Base-by-base conservation (phyloP, 192 early-diverging fungal genomes). In the Glomus cerebriforme region DNA sequence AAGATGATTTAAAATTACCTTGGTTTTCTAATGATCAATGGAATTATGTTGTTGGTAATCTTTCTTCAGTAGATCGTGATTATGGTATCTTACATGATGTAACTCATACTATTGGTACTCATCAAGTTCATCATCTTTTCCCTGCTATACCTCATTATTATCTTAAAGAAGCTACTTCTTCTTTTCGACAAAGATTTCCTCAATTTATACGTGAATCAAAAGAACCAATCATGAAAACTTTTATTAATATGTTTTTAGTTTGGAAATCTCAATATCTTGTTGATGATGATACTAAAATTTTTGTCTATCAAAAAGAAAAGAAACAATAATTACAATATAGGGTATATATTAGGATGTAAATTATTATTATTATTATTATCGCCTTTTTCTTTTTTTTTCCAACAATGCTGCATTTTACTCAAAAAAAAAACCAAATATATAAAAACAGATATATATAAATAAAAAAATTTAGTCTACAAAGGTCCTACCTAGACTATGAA, bases 71-170 rank as follows among this genome's bases (percentile, higher is more conserved):
- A 6, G 69, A 71, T 27, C 43, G 69, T 1, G 43, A 71, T 45
- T 71, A 71, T 49, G 69, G 69, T 15, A 43, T 71, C 15, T 29
- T 71, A 29, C 69, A 71, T 71, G 12, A 47, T 5, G 26, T 71
- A 15, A 49, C 43, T 5, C 69, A 71, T 71, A 19, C 37, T 22
- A 71, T 71, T 49, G 69, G 69, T 7, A 71, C 69, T 47, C 69
- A 71, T 71, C 69, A 71, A 49, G 26, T 71, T 71, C 69, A 71
- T 45, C 69, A 71, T 29, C 22, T 71, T 15, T 71, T 71, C 24
- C 69, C 69, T 6, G 37, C 43, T 10, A 71, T 71, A 29, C 69
- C 69, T 47, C 69, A 71, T 49, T 71, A 71, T 71, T 31, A 71
- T 71, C 69, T 71, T 49, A 71, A 43, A 45, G 43, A 49, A 15